These are phyloP conservation scores for Setomelanomma holmii DNA, from an alignment of 2,329 filamentous ascomycete species.

Conservation along the genomic window DNA sequence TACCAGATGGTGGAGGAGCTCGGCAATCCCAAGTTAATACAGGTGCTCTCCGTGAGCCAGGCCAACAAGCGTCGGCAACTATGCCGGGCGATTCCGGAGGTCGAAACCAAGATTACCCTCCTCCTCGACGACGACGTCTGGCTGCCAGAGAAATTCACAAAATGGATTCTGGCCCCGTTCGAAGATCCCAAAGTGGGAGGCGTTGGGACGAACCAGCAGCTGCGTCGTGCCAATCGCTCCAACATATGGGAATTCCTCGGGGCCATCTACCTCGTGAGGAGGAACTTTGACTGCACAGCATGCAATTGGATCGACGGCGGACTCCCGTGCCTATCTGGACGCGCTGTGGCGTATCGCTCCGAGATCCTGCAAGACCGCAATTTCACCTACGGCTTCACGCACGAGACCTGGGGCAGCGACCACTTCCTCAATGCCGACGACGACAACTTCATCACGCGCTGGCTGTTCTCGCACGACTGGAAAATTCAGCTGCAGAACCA, in stretches of 20 bases:
- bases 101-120: conserved; percentile 83
- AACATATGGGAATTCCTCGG: conserved; percentile 88
- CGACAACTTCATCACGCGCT: conserved; percentile 97
- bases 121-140: conserved; percentile 97
- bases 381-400: conserved; percentile 88
- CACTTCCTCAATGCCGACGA: conserved; percentile 95
- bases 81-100: conserved; percentile 85
- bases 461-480: conserved; percentile 91
- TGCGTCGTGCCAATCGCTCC: conserved; percentile 71
- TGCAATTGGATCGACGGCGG: conserved; percentile 95
- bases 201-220: conserved; percentile 88
- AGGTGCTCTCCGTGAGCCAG: conserved; percentile 78
- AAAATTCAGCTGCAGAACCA: conserved; percentile 97
- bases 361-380: conserved; percentile 84
- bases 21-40: conserved; percentile 65
- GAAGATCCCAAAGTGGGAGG: conserved; percentile 84
- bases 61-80: conserved; percentile 97
- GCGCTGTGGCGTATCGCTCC: conserved; percentile 90
- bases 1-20: conserved; percentile 62
- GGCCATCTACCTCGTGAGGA: conserved; percentile 87
- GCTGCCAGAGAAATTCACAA: conserved; percentile 84
- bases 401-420: conserved; percentile 73
- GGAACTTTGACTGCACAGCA: conserved; percentile 96
- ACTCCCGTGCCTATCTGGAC: conserved; percentile 94
- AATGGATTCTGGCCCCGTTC: conserved; percentile 92